These are phyloP conservation scores for Sporothrix protearum DNA, from an alignment of 2,329 filamentous ascomycete genomes.

Conservation along the genomic window DNA sequence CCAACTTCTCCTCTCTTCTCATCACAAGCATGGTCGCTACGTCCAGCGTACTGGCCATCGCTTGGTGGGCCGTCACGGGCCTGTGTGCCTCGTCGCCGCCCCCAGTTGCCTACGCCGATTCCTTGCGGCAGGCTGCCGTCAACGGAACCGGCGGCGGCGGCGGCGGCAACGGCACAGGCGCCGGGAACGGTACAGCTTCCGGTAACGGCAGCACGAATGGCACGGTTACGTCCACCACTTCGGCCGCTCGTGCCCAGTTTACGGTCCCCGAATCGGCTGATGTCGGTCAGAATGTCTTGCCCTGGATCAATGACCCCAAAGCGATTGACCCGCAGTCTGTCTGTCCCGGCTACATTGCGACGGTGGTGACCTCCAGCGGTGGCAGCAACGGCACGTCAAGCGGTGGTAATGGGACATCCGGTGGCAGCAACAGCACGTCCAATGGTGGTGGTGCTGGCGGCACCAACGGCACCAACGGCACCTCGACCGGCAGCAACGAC, in stretches of 20 bases:
- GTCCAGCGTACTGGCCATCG: background rate
- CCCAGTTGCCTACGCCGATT: background rate
- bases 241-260: constrained; percentile 33
- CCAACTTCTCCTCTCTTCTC: background rate
- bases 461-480: background rate
- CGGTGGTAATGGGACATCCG: background rate
- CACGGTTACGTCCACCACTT: constrained; percentile 10
- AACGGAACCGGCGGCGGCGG: background rate
- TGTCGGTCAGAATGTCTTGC: constrained; percentile 47
- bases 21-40: background rate
- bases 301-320: constrained; percentile 62
- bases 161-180: background rate
- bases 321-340: constrained; percentile 60
- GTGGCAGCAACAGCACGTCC: background rate
- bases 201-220: background rate
- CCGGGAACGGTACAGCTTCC: background rate
- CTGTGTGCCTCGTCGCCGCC: background rate
- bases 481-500: background rate
- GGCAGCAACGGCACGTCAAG: background rate
- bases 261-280: constrained; percentile 48
- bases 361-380: constrained; percentile 46
- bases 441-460: background rate
- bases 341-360: constrained; percentile 67
- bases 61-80: background rate
- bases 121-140: background rate